A percentile compares a stretch with the other conserved stretches of the same genome.
Conservation (phyloP, 345 rosid species). For the Eucalyptus leucophloia region DNA sequence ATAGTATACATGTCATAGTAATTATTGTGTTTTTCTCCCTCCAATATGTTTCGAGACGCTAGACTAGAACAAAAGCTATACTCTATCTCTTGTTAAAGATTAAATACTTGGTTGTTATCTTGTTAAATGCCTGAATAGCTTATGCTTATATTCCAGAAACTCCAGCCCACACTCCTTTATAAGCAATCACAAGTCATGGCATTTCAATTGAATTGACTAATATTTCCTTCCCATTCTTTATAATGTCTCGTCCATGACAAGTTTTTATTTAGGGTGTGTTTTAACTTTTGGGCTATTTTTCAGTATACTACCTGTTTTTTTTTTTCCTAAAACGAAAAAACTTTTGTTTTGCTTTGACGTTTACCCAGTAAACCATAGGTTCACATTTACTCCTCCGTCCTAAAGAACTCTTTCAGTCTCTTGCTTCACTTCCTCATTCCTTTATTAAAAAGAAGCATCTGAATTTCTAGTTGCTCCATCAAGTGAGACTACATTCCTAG, state of each 20-base stretch:
- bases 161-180: neutral
- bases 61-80: neutral
- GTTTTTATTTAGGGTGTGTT: neutral
- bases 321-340: fast-evolving
- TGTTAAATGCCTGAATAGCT: neutral
- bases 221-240: too few species aligned
- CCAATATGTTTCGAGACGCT: too few species aligned
- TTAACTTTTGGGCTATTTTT: neutral
- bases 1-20: too few species aligned
- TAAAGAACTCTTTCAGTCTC: neutral
- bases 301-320: neutral
- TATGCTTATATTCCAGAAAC: neutral
- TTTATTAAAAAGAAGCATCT: neutral
- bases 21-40: too few species aligned
- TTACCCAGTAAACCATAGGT: neutral
- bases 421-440: neutral
- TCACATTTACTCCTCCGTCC: neutral
- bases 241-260: neutral
- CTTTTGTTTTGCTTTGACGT: neutral
- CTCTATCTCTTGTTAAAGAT: neutral
- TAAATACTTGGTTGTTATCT: neutral
- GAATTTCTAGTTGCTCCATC: neutral
- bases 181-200: neutral
- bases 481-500: neutral
- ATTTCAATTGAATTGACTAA: too few species aligned